phyloP scores from a whole-genome alignment of 257 asterid species.

The Sherardia arvensis region DNA sequence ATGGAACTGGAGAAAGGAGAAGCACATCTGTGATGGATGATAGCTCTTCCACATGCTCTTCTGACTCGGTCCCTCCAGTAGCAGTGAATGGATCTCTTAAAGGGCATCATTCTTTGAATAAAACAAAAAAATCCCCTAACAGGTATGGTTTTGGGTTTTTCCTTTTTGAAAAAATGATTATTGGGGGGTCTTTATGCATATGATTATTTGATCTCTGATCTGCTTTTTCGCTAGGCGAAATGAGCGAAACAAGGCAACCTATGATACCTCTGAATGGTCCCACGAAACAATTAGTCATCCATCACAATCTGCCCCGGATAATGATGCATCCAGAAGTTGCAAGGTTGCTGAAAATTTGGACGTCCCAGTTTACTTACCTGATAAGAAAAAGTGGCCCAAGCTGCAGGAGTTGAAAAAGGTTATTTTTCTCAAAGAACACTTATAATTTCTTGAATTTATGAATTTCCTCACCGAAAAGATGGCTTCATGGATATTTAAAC shows the following conservation, averaged over 20 bases:
- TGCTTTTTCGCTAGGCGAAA: constrained; percentile 26
- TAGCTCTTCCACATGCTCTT: constrained; percentile 87
- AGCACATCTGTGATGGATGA: constrained; percentile 56
- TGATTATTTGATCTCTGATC: background rate
- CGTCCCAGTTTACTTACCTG: constrained; percentile 23
- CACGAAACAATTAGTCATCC: constrained; percentile 35
- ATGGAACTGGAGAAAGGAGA: constrained; percentile 43
- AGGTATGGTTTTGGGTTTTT: constrained; percentile 25
- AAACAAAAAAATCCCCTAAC: constrained; percentile 47
- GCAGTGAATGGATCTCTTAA: constrained; percentile 30
- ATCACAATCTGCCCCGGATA: constrained; percentile 34
- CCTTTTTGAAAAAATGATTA: background rate
- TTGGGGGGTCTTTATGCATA: background rate
- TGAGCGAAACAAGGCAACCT: constrained; percentile 34
- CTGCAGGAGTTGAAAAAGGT: constrained; percentile 37
- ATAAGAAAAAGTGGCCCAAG: constrained; percentile 26
- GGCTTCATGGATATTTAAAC: background rate
- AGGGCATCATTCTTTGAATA: constrained; percentile 25
- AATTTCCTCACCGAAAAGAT: background rate
- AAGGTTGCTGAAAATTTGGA: constrained; percentile 26
- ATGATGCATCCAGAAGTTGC: constrained; percentile 26
- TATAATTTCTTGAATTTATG: background rate
- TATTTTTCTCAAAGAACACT: background rate
- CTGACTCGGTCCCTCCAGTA: constrained; percentile 72
- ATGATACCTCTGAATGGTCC: constrained; percentile 34